Evolutionary conservation across 2,329 filamentous ascomycete species (phyloP).

Genomic region (Polychaeton citri): DNA sequence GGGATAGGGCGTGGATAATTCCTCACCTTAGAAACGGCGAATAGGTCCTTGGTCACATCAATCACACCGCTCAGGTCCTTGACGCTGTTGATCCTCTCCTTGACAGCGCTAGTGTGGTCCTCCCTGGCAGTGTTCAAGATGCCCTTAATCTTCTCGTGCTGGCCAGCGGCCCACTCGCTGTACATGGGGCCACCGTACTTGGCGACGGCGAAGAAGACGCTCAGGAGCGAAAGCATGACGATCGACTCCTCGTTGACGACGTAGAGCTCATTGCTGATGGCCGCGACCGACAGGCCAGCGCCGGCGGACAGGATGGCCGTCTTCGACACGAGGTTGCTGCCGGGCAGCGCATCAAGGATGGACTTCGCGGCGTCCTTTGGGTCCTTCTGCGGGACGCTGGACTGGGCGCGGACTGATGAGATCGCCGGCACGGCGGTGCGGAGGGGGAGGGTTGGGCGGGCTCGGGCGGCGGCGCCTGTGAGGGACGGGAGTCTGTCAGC

Average conservation of each 20-base stretch:
- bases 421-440: slow-evolving; percentile 66
- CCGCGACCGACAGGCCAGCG: slow-evolving; percentile 81
- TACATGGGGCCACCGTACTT: slow-evolving; percentile 90
- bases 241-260: slow-evolving; percentile 98
- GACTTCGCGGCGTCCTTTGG: slow-evolving; percentile 96
- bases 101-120: slow-evolving; percentile 92
- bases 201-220: slow-evolving; percentile 82
- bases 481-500: slow-evolving; percentile 17
- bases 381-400: slow-evolving; percentile 70
- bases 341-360: slow-evolving; percentile 83
- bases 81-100: slow-evolving; percentile 86
- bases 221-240: slow-evolving; percentile 81
- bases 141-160: slow-evolving; percentile 84
- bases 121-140: slow-evolving; percentile 88
- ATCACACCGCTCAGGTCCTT: slow-evolving; percentile 90
- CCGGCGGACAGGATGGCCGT: slow-evolving; percentile 90
- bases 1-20: neutral
- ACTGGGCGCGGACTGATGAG: slow-evolving; percentile 45
- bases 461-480: slow-evolving; percentile 56
- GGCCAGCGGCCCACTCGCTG: slow-evolving; percentile 77
- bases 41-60: slow-evolving; percentile 91
- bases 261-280: slow-evolving; percentile 99
- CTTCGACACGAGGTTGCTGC: slow-evolving; percentile 87
- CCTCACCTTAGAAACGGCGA: slow-evolving; percentile 89
- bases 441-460: slow-evolving; percentile 67